Conservation (phyloP, 202 grass and related monocot species). For the Miscanthus sacchariflorus region DNA sequence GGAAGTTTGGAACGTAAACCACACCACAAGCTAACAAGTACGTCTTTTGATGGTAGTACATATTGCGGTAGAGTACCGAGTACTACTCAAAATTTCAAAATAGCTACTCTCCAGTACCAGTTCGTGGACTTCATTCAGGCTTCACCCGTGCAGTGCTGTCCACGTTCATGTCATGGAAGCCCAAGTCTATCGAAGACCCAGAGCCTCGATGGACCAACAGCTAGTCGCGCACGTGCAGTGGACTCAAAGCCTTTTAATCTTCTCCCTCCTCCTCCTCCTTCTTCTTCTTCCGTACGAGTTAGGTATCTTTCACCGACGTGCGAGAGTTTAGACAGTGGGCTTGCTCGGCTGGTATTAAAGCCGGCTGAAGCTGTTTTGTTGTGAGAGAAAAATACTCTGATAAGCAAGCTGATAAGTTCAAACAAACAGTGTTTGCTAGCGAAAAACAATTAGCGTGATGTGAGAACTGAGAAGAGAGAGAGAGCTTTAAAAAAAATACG, state of each 20-base stretch:
- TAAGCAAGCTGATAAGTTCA: too few relatives aligned
- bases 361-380: too few relatives aligned
- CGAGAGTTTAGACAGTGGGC: too few relatives aligned
- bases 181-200: neutral
- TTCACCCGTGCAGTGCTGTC: neutral
- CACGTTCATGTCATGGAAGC: neutral
- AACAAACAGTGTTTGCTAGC: neutral
- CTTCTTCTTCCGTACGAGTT: neutral
- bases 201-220: neutral
- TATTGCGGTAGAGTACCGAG: neutral
- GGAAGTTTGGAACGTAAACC: slow-evolving; percentile 38
- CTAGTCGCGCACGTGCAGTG: slow-evolving; percentile 2
- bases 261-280: too few relatives aligned
- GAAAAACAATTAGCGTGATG: neutral
- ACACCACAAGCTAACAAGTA: slow-evolving; percentile 26
- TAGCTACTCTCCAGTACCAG: neutral
- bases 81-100: neutral
- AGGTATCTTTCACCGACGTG: neutral
- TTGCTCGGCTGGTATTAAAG: too few relatives aligned
- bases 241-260: neutral
- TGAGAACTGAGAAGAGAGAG: neutral
- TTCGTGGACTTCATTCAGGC: too few relatives aligned
- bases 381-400: too few relatives aligned
- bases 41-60: neutral
- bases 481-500: too few relatives aligned